A percentile compares a stretch with the other conserved stretches of the same genome.
These are phyloP conservation scores for Trichoderma endophyticum DNA, from an alignment of 2,329 filamentous ascomycete species.

Conservation along the genomic window DNA sequence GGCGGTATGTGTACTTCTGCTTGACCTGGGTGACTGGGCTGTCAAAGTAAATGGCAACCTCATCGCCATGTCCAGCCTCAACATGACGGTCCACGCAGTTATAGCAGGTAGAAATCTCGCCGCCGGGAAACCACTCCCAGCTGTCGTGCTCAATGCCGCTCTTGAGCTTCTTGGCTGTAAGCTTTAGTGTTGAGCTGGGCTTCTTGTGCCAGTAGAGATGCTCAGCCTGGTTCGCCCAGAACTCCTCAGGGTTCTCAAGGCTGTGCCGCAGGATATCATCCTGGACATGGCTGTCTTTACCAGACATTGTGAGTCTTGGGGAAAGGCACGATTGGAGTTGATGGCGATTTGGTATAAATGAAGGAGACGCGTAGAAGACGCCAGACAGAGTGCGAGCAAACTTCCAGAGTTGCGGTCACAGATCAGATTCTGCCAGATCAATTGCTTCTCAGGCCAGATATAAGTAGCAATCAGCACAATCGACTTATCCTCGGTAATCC, in stretches of 20 bases:
- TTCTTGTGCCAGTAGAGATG: conserved; percentile 78
- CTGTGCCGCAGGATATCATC: conserved; percentile 55
- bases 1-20: conserved; percentile 68
- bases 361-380: background rate
- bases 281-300: conserved; percentile 36
- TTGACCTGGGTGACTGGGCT: conserved; percentile 76
- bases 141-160: conserved; percentile 64
- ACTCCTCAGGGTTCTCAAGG: conserved; percentile 64
- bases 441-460: background rate
- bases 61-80: conserved; percentile 68
- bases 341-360: background rate
- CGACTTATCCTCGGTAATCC: conserved; percentile 9
- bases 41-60: conserved; percentile 79
- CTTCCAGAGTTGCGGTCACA: background rate
- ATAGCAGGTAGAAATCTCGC: conserved; percentile 86
- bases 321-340: background rate
- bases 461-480: conserved; percentile 1
- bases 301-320: conserved; percentile 19
- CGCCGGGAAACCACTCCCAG: conserved; percentile 89
- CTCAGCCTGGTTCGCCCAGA: conserved; percentile 73
- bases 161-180: conserved; percentile 60
- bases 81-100: conserved; percentile 92
- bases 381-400: background rate
- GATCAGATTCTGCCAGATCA: background rate
- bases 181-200: conserved; percentile 60